Evolutionary conservation across 495 filamentous ascomycete genomes (phyloP).

Genomic region (Neurospora tetraspora): DNA sequence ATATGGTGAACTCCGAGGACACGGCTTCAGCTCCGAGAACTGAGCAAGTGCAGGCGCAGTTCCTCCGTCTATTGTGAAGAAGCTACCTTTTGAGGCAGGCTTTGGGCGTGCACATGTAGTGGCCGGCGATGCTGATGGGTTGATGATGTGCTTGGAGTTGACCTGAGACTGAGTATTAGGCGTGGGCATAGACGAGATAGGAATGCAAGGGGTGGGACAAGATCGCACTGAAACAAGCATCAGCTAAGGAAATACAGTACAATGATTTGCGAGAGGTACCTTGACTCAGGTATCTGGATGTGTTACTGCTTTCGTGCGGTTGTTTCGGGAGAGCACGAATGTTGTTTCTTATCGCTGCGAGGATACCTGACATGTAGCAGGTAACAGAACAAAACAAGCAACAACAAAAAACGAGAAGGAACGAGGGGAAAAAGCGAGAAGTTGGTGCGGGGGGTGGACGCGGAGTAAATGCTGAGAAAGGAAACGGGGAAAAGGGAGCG

Average conservation of each 20-base stretch:
- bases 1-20: background rate
- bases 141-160: background rate
- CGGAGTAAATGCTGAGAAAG: background rate
- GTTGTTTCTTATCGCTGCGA: background rate
- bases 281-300: background rate
- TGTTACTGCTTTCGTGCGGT: background rate
- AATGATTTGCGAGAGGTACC: background rate
- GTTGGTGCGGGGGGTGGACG: background rate
- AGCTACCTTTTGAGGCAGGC: background rate
- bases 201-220: background rate
- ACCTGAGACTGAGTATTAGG: background rate
- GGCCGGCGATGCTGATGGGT: background rate
- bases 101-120: background rate
- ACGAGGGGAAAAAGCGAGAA: background rate
- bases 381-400: background rate
- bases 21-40: background rate
- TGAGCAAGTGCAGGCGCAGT: background rate
- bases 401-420: background rate
- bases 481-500: background rate
- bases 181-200: background rate
- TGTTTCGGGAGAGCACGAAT: background rate
- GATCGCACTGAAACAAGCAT: background rate
- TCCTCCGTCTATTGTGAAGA: background rate
- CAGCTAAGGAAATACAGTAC: background rate
- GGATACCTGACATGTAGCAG: background rate